Conservation (phyloP, 495 filamentous ascomycete genomes). For the Schizothecium vesticola region DNA sequence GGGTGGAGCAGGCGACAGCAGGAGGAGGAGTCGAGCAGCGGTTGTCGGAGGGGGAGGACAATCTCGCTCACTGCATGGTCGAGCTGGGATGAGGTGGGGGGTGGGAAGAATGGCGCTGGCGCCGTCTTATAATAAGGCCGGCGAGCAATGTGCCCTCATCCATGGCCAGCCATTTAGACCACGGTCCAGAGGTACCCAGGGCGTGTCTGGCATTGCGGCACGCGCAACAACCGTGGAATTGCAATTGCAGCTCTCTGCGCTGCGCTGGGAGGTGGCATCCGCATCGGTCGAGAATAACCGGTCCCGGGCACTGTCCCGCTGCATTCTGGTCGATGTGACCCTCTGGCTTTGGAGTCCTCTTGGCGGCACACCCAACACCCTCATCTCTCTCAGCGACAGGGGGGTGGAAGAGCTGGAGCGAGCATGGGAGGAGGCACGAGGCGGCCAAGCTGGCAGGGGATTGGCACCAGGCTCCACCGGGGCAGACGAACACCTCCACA, state of each 20-base stretch:
- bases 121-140: not conserved
- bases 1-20: not conserved
- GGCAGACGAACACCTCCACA: not conserved
- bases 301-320: conserved; percentile 2
- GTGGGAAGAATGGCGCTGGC: not conserved
- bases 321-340: not conserved
- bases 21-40: not conserved
- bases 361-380: not conserved
- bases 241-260: not conserved
- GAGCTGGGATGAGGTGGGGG: not conserved
- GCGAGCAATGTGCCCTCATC: not conserved
- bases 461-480: not conserved
- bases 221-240: conserved; percentile 3
- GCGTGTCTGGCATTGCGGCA: not conserved
- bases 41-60: not conserved
- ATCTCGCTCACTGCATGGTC: not conserved
- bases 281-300: conserved; percentile 15
- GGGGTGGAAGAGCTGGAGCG: not conserved
- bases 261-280: not conserved
- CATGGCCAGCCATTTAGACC: not conserved
- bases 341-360: not conserved
- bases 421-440: not conserved
- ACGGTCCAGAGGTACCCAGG: no score
- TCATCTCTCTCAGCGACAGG: not conserved
- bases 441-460: not conserved